Percentiles rank a stretch among this genome's conserved stretches.
These are phyloP conservation scores for Zoysia matrella DNA, from an alignment of 202 grass and related monocot species.

Conservation along the genomic window DNA sequence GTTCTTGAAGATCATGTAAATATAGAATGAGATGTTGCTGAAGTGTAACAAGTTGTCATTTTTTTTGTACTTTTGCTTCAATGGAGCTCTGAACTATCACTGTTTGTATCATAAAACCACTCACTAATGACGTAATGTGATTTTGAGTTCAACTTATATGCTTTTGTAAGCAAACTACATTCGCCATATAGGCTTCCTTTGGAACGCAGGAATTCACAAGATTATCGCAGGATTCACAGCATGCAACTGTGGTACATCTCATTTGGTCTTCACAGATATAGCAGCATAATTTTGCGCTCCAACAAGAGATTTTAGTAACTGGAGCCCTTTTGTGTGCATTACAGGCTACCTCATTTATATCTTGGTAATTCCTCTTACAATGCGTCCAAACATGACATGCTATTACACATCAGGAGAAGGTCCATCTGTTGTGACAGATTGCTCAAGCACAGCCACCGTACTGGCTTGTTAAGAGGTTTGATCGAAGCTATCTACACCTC, in stretches of 20 bases:
- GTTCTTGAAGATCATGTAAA: constrained; percentile 40
- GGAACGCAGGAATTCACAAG: too few relatives aligned
- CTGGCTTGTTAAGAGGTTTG: not conserved
- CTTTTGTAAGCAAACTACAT: too few relatives aligned
- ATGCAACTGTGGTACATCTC: not conserved
- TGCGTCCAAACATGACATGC: not conserved
- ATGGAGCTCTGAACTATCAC: not conserved
- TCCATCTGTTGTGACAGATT: not conserved
- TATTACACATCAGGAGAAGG: not conserved
- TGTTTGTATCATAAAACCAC: too few relatives aligned
- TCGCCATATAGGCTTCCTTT: too few relatives aligned
- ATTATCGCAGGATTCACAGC: not conserved
- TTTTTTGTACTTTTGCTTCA: not conserved
- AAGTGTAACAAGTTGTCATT: not conserved
- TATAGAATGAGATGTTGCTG: not conserved
- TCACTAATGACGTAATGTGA: too few relatives aligned
- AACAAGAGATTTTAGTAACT: not conserved
- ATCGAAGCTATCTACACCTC: not conserved
- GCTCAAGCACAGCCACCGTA: not conserved
- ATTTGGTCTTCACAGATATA: not conserved
- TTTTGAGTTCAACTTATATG: too few relatives aligned
- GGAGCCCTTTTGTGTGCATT: not conserved
- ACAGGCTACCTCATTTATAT: not conserved
- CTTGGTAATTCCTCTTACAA: not conserved
- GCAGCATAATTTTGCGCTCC: not conserved